Evolutionary conservation across 176 grass and related monocot species (phyloP).

Genomic region (Carex littledalei): DNA sequence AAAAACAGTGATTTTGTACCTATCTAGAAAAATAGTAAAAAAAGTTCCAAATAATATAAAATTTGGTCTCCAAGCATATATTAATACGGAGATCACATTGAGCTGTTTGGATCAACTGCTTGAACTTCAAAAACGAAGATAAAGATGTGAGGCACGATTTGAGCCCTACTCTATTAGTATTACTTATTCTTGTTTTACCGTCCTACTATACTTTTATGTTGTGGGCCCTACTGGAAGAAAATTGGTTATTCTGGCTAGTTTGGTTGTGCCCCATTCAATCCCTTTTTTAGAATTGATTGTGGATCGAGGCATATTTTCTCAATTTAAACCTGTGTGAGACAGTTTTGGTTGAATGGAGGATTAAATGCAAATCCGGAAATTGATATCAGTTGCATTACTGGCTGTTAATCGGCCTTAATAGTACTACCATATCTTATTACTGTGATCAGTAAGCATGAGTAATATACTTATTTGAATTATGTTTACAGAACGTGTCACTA

Average conservation of each 20-base stretch:
- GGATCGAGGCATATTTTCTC: not conserved
- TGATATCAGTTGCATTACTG: not conserved
- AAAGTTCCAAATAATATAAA: too few relatives aligned
- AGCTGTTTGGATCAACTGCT: too few relatives aligned
- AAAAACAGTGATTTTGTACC: too few relatives aligned
- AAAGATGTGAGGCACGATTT: too few relatives aligned
- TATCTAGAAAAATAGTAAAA: too few relatives aligned
- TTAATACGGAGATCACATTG: too few relatives aligned
- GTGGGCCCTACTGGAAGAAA: not conserved
- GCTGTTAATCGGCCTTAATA: not conserved
- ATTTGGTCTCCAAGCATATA: too few relatives aligned
- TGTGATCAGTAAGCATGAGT: too few relatives aligned
- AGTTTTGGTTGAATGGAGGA: not conserved
- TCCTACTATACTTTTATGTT: not conserved
- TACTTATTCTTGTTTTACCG: not conserved
- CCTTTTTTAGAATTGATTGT: not conserved
- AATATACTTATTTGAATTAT: constrained; percentile 18
- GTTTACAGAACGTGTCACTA: constrained; percentile 59
- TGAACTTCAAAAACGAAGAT: too few relatives aligned
- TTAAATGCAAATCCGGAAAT: not conserved
- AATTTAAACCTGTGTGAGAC: not conserved
- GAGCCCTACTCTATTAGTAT: not conserved
- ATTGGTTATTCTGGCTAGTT: not conserved
- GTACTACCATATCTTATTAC: not conserved
- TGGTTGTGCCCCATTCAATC: not conserved